A percentile compares a stretch with the other conserved stretches of the same genome.
Conservation (phyloP, 345 rosid genomes). For the Corymbia maculata region DNA sequence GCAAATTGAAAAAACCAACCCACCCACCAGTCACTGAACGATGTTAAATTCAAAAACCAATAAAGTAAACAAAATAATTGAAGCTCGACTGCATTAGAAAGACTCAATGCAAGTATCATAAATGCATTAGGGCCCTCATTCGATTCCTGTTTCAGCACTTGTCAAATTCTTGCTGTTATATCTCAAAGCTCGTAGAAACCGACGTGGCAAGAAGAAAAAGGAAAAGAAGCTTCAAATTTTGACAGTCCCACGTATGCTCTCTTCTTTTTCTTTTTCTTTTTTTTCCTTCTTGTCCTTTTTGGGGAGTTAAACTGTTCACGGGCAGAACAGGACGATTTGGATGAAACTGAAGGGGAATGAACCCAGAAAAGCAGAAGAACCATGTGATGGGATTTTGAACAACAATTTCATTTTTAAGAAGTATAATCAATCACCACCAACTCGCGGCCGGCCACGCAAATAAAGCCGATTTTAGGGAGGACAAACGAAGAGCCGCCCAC, state of each 20-base stretch:
- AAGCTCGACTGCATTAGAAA: constrained; percentile 16
- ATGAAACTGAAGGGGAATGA: background rate
- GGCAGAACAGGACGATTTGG: background rate
- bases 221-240: background rate
- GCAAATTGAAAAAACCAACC: background rate
- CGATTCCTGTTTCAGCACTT: constrained; percentile 1
- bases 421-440: background rate
- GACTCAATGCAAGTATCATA: constrained; percentile 9
- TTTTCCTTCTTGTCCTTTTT: background rate
- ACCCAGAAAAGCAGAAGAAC: background rate
- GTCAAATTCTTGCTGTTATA: background rate
- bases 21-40: background rate
- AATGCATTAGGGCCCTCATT: constrained; percentile 28
- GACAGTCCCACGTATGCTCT: background rate
- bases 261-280: background rate
- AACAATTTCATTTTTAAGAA: background rate
- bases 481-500: background rate
- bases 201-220: background rate
- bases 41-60: background rate
- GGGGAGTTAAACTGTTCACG: background rate
- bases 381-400: background rate
- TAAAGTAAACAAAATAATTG: background rate
- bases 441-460: background rate
- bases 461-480: constrained; percentile 15
- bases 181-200: background rate